These are phyloP conservation scores for Talaromyces sp. DNA, from an alignment of 2,329 filamentous ascomycete species.

Conservation along the genomic window DNA sequence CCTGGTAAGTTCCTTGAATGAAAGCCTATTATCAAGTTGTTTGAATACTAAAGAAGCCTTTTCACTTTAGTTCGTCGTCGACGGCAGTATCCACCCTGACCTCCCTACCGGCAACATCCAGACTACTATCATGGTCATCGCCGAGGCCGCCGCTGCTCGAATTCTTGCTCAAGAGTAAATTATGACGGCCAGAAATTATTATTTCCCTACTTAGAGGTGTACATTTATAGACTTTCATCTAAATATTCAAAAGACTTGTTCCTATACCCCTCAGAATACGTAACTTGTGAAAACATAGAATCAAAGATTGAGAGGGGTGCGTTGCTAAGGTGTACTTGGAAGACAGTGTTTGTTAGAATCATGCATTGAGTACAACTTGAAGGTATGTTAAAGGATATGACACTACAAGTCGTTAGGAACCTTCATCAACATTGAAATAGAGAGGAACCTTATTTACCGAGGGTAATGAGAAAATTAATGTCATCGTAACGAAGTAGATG, in stretches of 20 bases:
- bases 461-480: not conserved
- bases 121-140: constrained; percentile 64
- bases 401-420: too few relatives aligned
- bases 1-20: constrained; percentile 48
- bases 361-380: too few relatives aligned
- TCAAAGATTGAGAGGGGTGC: too few relatives aligned
- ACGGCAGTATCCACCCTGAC: constrained; percentile 70
- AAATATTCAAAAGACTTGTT: not conserved
- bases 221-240: not conserved
- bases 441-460: too few relatives aligned
- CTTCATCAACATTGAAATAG: too few relatives aligned
- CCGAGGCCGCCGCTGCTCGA: constrained; percentile 60
- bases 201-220: constrained; percentile 7
- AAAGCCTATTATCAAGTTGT: not conserved
- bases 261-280: too few relatives aligned
- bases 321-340: too few relatives aligned
- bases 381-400: too few relatives aligned
- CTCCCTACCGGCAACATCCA: constrained; percentile 70
- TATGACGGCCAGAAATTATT: not conserved
- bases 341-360: too few relatives aligned
- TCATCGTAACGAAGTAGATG: constrained; percentile 13
- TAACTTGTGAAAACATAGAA: too few relatives aligned
- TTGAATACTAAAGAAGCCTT: not conserved
- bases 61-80: constrained; percentile 55
- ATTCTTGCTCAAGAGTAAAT: constrained; percentile 37